Conservation (phyloP, 1,284 basidiomycete genomes). For the Mycocalia duriaeana region DNA sequence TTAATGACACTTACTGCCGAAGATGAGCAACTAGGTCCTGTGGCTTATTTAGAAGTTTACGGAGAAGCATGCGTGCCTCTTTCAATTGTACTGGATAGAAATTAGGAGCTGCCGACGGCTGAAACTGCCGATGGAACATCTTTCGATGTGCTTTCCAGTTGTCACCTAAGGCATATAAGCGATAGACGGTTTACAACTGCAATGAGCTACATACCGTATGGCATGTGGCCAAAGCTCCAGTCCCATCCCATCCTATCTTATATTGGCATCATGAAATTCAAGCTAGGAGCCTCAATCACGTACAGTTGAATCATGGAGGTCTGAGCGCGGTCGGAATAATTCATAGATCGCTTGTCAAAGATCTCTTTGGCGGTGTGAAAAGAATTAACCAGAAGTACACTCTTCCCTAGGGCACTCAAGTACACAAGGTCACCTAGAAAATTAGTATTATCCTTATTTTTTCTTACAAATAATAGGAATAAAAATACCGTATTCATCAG, state of each 20-base stretch:
- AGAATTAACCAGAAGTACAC: conserved; percentile 40
- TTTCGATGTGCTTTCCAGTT: conserved; percentile 44
- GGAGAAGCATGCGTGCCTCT: conserved; percentile 34
- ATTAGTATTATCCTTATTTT: background rate
- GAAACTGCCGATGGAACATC: conserved; percentile 43
- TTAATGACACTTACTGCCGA: conserved; percentile 31
- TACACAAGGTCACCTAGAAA: conserved; percentile 39
- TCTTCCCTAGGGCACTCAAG: conserved; percentile 35
- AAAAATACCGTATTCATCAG: conserved; percentile 29
- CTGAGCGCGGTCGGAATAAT: conserved; percentile 38
- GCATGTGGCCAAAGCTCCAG: conserved; percentile 49
- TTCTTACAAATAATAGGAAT: background rate
- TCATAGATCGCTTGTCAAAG: conserved; percentile 40
- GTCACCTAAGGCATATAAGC: conserved; percentile 23
- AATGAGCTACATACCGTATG: conserved; percentile 26
- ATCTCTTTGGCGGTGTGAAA: conserved; percentile 35
- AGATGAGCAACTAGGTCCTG: conserved; percentile 37
- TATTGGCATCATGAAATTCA: too few species aligned
- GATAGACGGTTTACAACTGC: background rate
- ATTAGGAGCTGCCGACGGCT: conserved; percentile 27
- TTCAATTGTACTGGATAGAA: conserved; percentile 35
- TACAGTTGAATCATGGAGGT: conserved; percentile 31
- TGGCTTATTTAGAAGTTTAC: conserved; percentile 31
- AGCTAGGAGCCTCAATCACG: conserved; percentile 6
- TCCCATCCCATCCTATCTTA: conserved; percentile 43